Percentiles rank a stretch among this genome's conserved stretches.
phyloP scores from a whole-genome alignment of 805 yeast species.

The Zygotorulaspora sp. region DNA sequence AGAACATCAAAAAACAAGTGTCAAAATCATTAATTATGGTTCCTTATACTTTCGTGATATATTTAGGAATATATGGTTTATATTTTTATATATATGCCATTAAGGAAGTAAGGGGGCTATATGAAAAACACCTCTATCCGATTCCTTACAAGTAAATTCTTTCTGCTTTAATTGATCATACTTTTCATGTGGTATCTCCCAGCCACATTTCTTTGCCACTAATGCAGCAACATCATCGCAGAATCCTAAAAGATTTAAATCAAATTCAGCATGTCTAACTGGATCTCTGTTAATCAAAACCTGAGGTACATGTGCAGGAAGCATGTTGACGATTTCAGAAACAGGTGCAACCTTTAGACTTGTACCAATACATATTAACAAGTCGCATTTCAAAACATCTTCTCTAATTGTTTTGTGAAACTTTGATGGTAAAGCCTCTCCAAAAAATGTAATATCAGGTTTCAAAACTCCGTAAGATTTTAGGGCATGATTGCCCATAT shows the following conservation, averaged over 20 bases:
- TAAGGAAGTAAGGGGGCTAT: constrained; percentile 14
- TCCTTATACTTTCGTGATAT: too few species aligned
- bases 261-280: constrained; percentile 72
- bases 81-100: constrained; percentile 3
- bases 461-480: constrained; percentile 76
- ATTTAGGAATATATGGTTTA: not conserved
- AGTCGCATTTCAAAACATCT: constrained; percentile 68
- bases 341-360: constrained; percentile 92
- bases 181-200: constrained; percentile 58
- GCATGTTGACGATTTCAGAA: constrained; percentile 72
- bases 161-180: constrained; percentile 34
- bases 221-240: constrained; percentile 80
- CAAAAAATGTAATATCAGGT: constrained; percentile 90
- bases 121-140: constrained; percentile 33
- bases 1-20: too few species aligned
- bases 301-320: constrained; percentile 75
- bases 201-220: constrained; percentile 51
- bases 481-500: constrained; percentile 20
- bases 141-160: constrained; percentile 20
- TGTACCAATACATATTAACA: constrained; percentile 82
- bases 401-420: constrained; percentile 57
- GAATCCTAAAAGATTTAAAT: constrained; percentile 67
- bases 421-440: constrained; percentile 70
- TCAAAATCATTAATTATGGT: too few species aligned
- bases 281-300: constrained; percentile 74